Conservation (phyloP, 192 early-diverging fungal species). For the Gaertneriomyces sp. region DNA sequence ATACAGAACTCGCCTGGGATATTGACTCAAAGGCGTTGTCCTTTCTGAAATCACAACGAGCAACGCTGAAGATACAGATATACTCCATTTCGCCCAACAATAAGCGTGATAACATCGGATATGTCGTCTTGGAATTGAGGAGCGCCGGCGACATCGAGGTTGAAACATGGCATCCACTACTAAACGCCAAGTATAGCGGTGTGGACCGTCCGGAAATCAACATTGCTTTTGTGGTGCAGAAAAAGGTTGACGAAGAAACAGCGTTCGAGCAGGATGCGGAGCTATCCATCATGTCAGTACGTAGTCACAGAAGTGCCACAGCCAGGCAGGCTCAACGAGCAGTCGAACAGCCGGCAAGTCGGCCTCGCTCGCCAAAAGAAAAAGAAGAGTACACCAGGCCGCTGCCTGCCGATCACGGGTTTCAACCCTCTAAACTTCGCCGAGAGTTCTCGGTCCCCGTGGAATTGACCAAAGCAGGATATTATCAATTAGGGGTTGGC, state of each 20-base stretch:
- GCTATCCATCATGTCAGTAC: background rate
- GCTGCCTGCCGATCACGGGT: background rate
- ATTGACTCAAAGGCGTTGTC: conserved; percentile 38
- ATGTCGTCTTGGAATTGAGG: conserved; percentile 56
- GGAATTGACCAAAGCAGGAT: conserved; percentile 38
- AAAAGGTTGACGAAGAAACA: conserved; percentile 14
- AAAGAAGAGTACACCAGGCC: too few species aligned
- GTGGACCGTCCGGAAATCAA: conserved; percentile 53
- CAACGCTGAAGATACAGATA: conserved; percentile 44
- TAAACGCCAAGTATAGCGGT: conserved; percentile 38
- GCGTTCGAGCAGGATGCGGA: background rate
- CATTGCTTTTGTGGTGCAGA: conserved; percentile 41
- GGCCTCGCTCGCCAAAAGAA: background rate
- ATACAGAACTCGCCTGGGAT: conserved; percentile 62
- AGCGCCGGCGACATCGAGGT: conserved; percentile 26
- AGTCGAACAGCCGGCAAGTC: background rate
- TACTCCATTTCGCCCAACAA: conserved; percentile 36
- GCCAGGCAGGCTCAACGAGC: background rate
- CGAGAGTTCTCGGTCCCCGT: conserved; percentile 26
- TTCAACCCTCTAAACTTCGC: background rate
- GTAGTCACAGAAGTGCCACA: too few species aligned
- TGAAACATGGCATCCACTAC: conserved; percentile 41
- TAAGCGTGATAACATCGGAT: conserved; percentile 44
- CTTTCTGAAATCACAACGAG: conserved; percentile 46
- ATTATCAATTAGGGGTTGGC: conserved; percentile 44